Percentiles rank a stretch among this genome's conserved stretches.
phyloP scores from a whole-genome alignment of 768 basidiomycete species.

The Mycena alexandri region DNA sequence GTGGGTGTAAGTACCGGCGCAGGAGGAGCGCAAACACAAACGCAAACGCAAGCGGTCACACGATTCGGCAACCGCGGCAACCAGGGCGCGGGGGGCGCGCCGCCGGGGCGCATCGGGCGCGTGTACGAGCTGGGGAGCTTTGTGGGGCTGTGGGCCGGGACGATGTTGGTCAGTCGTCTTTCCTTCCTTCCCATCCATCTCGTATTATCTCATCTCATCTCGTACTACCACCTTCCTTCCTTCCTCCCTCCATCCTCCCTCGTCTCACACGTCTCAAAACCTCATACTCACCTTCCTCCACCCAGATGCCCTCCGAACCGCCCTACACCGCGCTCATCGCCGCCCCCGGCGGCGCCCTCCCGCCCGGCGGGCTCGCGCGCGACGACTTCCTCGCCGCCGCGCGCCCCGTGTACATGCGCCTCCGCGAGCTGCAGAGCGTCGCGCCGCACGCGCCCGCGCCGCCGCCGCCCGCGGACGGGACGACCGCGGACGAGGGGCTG shows the following conservation, averaged over 20 bases:
- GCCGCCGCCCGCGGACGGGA: slow-evolving; percentile 17
- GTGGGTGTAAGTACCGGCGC: neutral
- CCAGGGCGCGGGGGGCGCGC: neutral
- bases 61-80: too few species aligned
- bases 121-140: too few species aligned
- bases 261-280: too few species aligned
- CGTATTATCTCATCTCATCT: slow-evolving; percentile 6
- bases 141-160: too few species aligned
- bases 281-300: slow-evolving; percentile 1
- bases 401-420: slow-evolving; percentile 57
- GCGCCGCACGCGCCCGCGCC: slow-evolving; percentile 20
- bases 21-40: neutral
- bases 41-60: neutral
- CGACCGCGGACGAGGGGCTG: slow-evolving; percentile 51
- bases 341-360: slow-evolving; percentile 32
- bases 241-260: too few species aligned
- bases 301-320: slow-evolving; percentile 48
- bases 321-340: slow-evolving; percentile 44
- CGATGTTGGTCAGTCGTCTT: neutral
- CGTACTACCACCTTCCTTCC: too few species aligned
- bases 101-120: slow-evolving; percentile 18
- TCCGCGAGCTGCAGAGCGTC: slow-evolving; percentile 49
- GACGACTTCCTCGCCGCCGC: slow-evolving; percentile 45
- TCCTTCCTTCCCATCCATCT: neutral
- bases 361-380: slow-evolving; percentile 37